Evolutionary conservation across 202 grass and related monocot species (phyloP), one percentile per base, ranked within the genome.

Genomic region (Alloteropsis angusta): DNA sequence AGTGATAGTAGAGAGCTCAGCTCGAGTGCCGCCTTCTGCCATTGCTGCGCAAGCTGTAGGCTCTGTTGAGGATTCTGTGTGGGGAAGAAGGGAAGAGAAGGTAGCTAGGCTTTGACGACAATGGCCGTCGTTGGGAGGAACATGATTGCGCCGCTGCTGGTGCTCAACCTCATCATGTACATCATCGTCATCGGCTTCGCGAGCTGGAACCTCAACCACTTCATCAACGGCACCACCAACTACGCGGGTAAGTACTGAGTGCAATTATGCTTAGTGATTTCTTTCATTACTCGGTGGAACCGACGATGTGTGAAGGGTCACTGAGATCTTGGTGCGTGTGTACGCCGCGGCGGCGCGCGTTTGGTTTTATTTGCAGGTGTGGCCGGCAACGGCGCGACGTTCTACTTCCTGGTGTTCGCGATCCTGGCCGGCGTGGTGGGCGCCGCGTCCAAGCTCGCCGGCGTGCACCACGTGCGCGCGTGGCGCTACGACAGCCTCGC

Each of bases 141-240:
- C 61, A 85, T 90, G 80, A 30, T 88, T 25, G 88, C 86, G 42
- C 92, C 92, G 56, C 82, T 94, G 17, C 7, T 94, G 86, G 88
- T 94, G 75, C 49, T 94, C 5, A 94, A 94, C 72, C 83, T 94
- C 36, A 65, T 94, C 65, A 89, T 91, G 92, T 94, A 94, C 80
- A 3, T 91, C 22, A 2, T 94, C 44, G 88, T 94, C 16, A 55
- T 94, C 65, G 86, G 92, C 12, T 89, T 94, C 67, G 88, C 92
- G 2, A 94, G 92, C 76, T 91, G 89, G 89, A 86, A 86, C 67
- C 74, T 94, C 52, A 94, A 94, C 68, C 87, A 93, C 88, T 87
- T 83, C 78, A 94, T 94, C 74, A 94, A 91, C 80, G 92, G 92
- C 12, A 52, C 72, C 49, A 83, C 81, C 0, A 87, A 87, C 77